A percentile compares a stretch with the other conserved stretches of the same genome.
phyloP scores from a whole-genome alignment of 1,139 yeast genomes.

The Zygosaccharomyces sapae region DNA sequence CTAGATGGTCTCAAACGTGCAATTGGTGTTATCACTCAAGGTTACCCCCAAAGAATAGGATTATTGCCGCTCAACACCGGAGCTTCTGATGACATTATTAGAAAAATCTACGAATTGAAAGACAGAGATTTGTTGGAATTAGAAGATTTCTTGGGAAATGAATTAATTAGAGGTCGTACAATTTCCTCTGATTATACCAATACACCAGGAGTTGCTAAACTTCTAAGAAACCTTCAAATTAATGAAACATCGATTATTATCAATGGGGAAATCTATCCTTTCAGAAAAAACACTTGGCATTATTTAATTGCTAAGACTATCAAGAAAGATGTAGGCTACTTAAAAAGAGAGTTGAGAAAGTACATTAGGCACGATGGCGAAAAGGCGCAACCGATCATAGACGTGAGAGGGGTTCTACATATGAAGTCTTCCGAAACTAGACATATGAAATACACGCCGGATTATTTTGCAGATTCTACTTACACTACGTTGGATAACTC shows the following conservation, averaged over 20 bases:
- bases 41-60: slow-evolving; percentile 78
- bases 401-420: slow-evolving; percentile 33
- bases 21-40: slow-evolving; percentile 46
- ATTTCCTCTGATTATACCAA: slow-evolving; percentile 13
- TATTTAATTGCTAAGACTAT: slow-evolving; percentile 32
- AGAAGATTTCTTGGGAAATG: slow-evolving; percentile 27
- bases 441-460: slow-evolving; percentile 31
- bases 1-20: slow-evolving; percentile 49
- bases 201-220: slow-evolving; percentile 26
- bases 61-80: slow-evolving; percentile 52
- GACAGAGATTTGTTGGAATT: slow-evolving; percentile 25
- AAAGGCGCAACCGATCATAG: slow-evolving; percentile 9
- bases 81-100: slow-evolving; percentile 28
- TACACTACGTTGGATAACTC: slow-evolving; percentile 26
- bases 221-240: slow-evolving; percentile 45
- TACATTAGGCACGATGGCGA: slow-evolving; percentile 4
- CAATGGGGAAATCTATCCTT: slow-evolving; percentile 63
- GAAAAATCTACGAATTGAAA: slow-evolving; percentile 40
- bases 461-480: slow-evolving; percentile 32
- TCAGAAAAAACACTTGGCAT: slow-evolving; percentile 34
- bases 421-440: slow-evolving; percentile 28
- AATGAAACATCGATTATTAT: slow-evolving; percentile 53
- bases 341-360: slow-evolving; percentile 24
- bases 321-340: slow-evolving; percentile 29
- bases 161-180: not conserved